These are phyloP conservation scores for Panaeolus papilionaceus DNA, from an alignment of 768 basidiomycete species.

Conservation along the genomic window DNA sequence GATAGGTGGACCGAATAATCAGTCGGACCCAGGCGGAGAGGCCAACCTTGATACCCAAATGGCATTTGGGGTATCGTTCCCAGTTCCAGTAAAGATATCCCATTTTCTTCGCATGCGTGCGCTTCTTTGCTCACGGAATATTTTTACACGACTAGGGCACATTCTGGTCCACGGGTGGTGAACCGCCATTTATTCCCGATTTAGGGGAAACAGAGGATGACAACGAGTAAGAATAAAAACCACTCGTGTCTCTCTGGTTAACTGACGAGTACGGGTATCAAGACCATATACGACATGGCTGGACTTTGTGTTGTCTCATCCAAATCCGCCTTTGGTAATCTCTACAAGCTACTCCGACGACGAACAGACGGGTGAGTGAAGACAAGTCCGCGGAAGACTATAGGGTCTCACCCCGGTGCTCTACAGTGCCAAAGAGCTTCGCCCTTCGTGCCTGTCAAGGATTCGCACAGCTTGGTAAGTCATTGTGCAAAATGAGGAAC, in stretches of 20 bases:
- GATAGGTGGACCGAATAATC: conserved; percentile 66
- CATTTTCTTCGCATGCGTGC: background rate
- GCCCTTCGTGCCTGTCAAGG: conserved; percentile 58
- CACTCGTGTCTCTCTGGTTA: background rate
- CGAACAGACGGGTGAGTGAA: conserved; percentile 63
- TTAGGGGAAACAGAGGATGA: conserved; percentile 37
- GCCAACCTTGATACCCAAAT: conserved; percentile 75
- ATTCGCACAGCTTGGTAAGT: conserved; percentile 64
- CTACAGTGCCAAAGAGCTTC: conserved; percentile 61
- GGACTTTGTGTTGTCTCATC: conserved; percentile 51
- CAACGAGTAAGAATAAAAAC: conserved; percentile 33
- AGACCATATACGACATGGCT: conserved; percentile 55
- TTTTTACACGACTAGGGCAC: conserved; percentile 33
- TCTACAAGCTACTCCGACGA: conserved; percentile 74
- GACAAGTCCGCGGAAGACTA: background rate
- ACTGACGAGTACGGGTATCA: conserved; percentile 1
- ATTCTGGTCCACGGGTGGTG: conserved; percentile 65
- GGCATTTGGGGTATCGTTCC: conserved; percentile 64
- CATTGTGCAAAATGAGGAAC: background rate
- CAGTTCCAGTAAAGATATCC: conserved; percentile 24
- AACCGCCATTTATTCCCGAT: conserved; percentile 62
- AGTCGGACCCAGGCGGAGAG: conserved; percentile 63
- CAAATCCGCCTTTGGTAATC: conserved; percentile 58
- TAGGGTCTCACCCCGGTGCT: conserved; percentile 26
- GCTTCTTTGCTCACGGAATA: background rate